phyloP scores from a whole-genome alignment of 345 rosid species.

The Camelina sativa region DNA sequence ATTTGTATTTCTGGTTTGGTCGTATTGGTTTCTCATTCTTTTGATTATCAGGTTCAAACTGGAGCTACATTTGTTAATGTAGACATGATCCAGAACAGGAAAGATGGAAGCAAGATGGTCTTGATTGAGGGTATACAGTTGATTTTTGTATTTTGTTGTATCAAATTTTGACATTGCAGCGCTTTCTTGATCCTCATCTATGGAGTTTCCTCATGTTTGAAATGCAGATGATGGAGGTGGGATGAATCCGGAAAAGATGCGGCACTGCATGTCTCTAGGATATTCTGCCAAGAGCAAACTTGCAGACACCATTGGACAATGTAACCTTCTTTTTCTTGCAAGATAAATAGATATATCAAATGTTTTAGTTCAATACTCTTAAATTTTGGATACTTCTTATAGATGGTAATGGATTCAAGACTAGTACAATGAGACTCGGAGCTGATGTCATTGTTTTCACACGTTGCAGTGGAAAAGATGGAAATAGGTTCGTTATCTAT shows the following conservation, averaged over 20 bases:
- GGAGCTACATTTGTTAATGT: conserved; percentile 83
- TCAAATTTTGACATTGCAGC: conserved; percentile 1
- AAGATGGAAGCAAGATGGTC: conserved; percentile 72
- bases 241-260: conserved; percentile 88
- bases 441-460: conserved; percentile 98
- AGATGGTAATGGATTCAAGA: conserved; percentile 99
- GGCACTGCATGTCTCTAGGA: conserved; percentile 87
- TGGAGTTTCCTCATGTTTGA: background rate
- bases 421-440: conserved; percentile 98
- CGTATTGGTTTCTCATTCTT: conserved; percentile 4
- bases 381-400: conserved; percentile 14
- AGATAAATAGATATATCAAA: background rate
- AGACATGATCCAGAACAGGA: conserved; percentile 66
- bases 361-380: background rate
- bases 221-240: conserved; percentile 92
- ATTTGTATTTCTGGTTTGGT: background rate
- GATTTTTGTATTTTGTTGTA: background rate
- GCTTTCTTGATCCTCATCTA: background rate
- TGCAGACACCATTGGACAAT: conserved; percentile 85
- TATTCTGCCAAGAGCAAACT: conserved; percentile 86
- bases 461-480: conserved; percentile 66
- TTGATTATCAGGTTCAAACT: conserved; percentile 54
- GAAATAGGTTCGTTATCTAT: conserved; percentile 56
- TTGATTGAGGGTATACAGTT: conserved; percentile 68
- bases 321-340: conserved; percentile 45